Conservation (phyloP, 2,329 filamentous ascomycete species). For the Emericellopsis cladophorae region DNA sequence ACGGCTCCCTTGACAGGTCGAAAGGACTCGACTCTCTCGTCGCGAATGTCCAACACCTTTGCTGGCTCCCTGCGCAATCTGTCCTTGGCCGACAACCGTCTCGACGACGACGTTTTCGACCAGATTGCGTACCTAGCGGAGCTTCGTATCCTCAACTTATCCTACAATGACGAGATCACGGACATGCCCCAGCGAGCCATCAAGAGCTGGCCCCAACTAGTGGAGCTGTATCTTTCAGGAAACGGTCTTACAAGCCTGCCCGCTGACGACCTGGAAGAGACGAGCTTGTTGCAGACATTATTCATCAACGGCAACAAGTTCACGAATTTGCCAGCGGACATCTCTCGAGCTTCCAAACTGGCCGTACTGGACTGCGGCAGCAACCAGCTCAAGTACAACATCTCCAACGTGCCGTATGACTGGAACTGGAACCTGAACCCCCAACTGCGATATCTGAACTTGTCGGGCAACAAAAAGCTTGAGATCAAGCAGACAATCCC, state of each 20-base stretch:
- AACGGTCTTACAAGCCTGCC: constrained; percentile 88
- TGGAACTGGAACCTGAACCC: constrained; percentile 99
- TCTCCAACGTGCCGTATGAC: constrained; percentile 96
- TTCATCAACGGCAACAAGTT: constrained; percentile 98
- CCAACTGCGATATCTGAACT: constrained; percentile 85
- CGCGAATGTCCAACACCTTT: constrained; percentile 74
- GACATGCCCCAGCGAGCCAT: constrained; percentile 86
- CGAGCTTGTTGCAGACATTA: constrained; percentile 73
- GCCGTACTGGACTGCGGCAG: constrained; percentile 88
- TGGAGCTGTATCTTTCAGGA: constrained; percentile 87
- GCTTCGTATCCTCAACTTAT: constrained; percentile 78
- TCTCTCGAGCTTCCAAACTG: constrained; percentile 81
- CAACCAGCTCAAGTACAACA: constrained; percentile 95
- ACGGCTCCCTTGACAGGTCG: constrained; percentile 43
- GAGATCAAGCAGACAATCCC: constrained; percentile 62
- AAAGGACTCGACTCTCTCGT: constrained; percentile 83
- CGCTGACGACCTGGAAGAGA: constrained; percentile 86
- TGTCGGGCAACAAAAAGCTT: constrained; percentile 91
- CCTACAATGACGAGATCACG: constrained; percentile 78
- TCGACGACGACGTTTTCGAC: constrained; percentile 92
- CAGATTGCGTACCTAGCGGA: constrained; percentile 75
- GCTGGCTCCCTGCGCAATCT: constrained; percentile 73
- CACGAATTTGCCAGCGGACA: constrained; percentile 87
- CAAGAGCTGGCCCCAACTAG: constrained; percentile 77
- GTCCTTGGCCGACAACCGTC: constrained; percentile 82